phyloP scores from a whole-genome alignment of 768 basidiomycete species.

The Coprinopsis strossmayeri region DNA sequence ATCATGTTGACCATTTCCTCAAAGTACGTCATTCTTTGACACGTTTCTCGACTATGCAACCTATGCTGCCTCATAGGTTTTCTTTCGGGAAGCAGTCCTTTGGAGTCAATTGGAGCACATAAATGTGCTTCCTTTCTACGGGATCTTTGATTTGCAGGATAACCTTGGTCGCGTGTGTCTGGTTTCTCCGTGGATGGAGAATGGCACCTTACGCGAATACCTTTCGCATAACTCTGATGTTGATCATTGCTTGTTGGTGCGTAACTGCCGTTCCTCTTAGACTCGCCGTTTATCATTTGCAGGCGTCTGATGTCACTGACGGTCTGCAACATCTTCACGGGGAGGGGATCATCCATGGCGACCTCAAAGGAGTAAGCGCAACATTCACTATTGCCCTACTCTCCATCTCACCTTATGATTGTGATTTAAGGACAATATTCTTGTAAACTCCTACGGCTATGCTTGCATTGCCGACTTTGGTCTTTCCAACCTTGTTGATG shows the following conservation, averaged over 20 bases:
- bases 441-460: constrained; percentile 14
- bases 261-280: background rate
- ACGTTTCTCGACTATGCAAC: too few relatives aligned
- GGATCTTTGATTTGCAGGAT: constrained; percentile 10
- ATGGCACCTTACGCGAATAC: constrained; percentile 10
- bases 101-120: constrained; percentile 13
- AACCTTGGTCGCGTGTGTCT: constrained; percentile 5
- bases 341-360: constrained; percentile 14
- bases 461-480: constrained; percentile 20
- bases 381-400: background rate
- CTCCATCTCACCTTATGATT: background rate
- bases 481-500: constrained; percentile 12
- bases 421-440: constrained; percentile 14
- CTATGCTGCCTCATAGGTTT: constrained; percentile 5
- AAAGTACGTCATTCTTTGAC: too few relatives aligned
- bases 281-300: background rate
- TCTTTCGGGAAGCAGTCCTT: constrained; percentile 12
- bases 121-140: constrained; percentile 14
- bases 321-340: constrained; percentile 17
- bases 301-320: constrained; percentile 11
- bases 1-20: constrained; percentile 14
- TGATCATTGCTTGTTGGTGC: constrained; percentile 6
- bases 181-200: constrained; percentile 15
- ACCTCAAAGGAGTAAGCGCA: constrained; percentile 18
- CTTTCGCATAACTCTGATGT: background rate